Conservation (phyloP, 495 filamentous ascomycete genomes). For the Tuber microsphaerosporum region DNA sequence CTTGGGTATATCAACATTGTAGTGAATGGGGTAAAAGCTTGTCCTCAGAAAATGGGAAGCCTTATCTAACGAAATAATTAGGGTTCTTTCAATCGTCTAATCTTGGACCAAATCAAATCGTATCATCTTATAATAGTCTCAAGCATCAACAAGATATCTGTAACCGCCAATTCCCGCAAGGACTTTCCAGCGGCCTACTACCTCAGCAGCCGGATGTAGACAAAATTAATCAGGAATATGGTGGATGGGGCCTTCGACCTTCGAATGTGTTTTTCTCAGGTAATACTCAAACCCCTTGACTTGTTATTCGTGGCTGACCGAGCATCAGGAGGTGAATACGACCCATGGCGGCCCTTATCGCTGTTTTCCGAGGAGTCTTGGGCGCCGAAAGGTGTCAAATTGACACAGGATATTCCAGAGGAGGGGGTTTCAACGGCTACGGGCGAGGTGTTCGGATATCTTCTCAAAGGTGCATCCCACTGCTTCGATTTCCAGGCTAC, state of each 20-base stretch:
- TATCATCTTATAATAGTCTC: constrained; percentile 51
- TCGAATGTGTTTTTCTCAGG: constrained; percentile 50
- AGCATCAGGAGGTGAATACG: constrained; percentile 44
- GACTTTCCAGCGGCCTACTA: constrained; percentile 45
- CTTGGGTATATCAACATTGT: constrained; percentile 59
- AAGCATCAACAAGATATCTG: constrained; percentile 50
- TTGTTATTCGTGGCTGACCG: not conserved
- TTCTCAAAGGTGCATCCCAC: constrained; percentile 49
- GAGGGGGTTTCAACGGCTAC: constrained; percentile 46
- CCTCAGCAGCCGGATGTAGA: constrained; percentile 45
- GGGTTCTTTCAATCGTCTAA: constrained; percentile 53
- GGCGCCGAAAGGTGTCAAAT: constrained; percentile 42
- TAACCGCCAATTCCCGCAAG: constrained; percentile 51
- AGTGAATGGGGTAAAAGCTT: constrained; percentile 48
- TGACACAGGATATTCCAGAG: constrained; percentile 46
- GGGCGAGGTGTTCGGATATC: constrained; percentile 50
- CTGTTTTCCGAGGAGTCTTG: constrained; percentile 46
- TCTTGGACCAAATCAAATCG: constrained; percentile 44
- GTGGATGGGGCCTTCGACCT: constrained; percentile 55
- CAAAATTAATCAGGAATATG: constrained; percentile 46
- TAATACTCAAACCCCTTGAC: not conserved
- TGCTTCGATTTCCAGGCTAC: constrained; percentile 49
- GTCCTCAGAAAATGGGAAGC: not conserved
- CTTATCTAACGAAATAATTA: not conserved
- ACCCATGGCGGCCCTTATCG: constrained; percentile 55